Evolutionary conservation across 2,329 filamentous ascomycete species (phyloP).

Genomic region (Lasiodiplodia hormozganensis): DNA sequence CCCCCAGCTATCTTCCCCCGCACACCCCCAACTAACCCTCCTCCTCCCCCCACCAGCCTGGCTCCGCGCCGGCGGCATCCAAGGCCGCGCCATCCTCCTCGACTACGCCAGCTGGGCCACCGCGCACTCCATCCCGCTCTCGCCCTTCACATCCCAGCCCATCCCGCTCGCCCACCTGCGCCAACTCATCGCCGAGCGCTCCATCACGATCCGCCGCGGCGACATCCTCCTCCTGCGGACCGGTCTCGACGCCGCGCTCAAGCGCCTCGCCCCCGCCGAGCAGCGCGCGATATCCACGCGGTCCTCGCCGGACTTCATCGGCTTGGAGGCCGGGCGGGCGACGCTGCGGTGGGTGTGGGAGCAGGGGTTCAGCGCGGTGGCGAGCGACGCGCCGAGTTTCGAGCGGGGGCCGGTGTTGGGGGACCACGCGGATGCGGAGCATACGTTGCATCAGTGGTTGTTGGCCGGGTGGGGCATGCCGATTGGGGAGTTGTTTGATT

Average conservation of each 20-base stretch:
- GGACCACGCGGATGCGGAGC: slow-evolving; percentile 39
- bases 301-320: slow-evolving; percentile 44
- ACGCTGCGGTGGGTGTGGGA: slow-evolving; percentile 57
- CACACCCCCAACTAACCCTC: background rate
- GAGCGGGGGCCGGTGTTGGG: slow-evolving; percentile 52
- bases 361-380: slow-evolving; percentile 54
- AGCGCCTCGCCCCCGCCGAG: slow-evolving; percentile 34
- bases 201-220: slow-evolving; percentile 29
- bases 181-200: slow-evolving; percentile 28
- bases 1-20: background rate
- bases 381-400: slow-evolving; percentile 52
- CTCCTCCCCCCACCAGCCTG: slow-evolving; percentile 6
- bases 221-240: slow-evolving; percentile 48
- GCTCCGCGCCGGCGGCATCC: slow-evolving; percentile 26
- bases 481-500: slow-evolving; percentile 51
- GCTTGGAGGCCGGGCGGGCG: slow-evolving; percentile 47
- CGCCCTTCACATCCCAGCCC: slow-evolving; percentile 15
- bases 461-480: slow-evolving; percentile 59
- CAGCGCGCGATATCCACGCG: slow-evolving; percentile 40
- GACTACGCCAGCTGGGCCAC: slow-evolving; percentile 19
- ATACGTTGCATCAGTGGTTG: slow-evolving; percentile 49
- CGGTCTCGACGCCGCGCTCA: slow-evolving; percentile 45
- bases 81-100: slow-evolving; percentile 29
- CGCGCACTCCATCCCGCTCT: slow-evolving; percentile 19
- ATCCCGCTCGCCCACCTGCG: slow-evolving; percentile 33